Conservation (phyloP, 805 yeast genomes). For the Huiozyma naganishii region DNA sequence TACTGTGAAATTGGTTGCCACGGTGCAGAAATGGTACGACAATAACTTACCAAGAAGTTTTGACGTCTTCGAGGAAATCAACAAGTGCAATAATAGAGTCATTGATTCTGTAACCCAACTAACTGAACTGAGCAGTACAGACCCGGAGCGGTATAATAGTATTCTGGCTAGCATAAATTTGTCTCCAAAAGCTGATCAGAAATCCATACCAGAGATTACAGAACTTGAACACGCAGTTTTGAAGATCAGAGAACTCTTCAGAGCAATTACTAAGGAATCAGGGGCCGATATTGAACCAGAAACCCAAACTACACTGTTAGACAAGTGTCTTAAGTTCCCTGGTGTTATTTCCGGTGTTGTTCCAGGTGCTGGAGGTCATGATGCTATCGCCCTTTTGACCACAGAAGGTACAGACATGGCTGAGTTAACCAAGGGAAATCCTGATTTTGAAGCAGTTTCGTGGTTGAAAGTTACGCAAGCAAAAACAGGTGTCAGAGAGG, state of each 20-base stretch:
- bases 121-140: slow-evolving; percentile 21
- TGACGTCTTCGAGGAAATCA: slow-evolving; percentile 43
- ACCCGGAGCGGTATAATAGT: slow-evolving; percentile 30
- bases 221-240: slow-evolving; percentile 33
- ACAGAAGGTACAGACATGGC: slow-evolving; percentile 33
- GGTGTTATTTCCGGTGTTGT: slow-evolving; percentile 95
- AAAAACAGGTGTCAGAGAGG: slow-evolving; percentile 44
- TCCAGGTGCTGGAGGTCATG: slow-evolving; percentile 98
- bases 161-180: slow-evolving; percentile 14
- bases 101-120: slow-evolving; percentile 39
- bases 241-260: slow-evolving; percentile 47
- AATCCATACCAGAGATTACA: slow-evolving; percentile 18
- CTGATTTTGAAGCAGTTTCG: slow-evolving; percentile 36
- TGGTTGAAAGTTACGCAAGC: slow-evolving; percentile 66
- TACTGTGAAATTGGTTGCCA: slow-evolving; percentile 80
- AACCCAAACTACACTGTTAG: slow-evolving; percentile 59
- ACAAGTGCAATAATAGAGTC: slow-evolving; percentile 47
- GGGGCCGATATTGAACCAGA: slow-evolving; percentile 86
- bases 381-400: slow-evolving; percentile 73
- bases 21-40: slow-evolving; percentile 61
- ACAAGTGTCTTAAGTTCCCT: slow-evolving; percentile 40
- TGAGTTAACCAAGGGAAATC: slow-evolving; percentile 17
- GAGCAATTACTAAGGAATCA: slow-evolving; percentile 48
- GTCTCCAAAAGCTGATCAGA: slow-evolving; percentile 3
- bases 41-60: slow-evolving; percentile 39